phyloP scores from a whole-genome alignment of 345 rosid species.

The Citrus sp. region DNA sequence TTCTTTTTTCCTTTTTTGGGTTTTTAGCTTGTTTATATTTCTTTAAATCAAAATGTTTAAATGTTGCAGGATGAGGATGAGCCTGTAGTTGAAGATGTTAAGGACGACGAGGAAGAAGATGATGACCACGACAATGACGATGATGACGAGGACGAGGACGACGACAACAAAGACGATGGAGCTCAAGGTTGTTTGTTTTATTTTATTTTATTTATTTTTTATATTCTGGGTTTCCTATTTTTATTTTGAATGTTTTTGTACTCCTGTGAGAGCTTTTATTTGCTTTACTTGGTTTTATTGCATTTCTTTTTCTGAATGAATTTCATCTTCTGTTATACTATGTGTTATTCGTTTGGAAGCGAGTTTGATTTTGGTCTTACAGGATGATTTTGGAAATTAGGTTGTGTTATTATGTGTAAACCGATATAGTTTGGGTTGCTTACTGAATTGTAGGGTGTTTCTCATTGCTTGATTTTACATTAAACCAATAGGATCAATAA shows the following conservation, averaged over 20 bases:
- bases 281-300: too few relatives aligned
- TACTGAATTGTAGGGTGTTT: background rate
- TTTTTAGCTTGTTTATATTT: background rate
- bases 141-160: background rate
- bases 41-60: background rate
- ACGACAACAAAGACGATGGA: background rate
- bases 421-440: background rate
- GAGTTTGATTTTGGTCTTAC: background rate
- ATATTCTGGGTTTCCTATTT: background rate
- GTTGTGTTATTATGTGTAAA: background rate
- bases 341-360: background rate
- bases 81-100: conserved; percentile 2
- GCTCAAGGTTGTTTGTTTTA: background rate
- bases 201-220: background rate
- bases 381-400: background rate
- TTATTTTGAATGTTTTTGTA: background rate
- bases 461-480: background rate
- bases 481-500: background rate
- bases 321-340: background rate
- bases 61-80: background rate
- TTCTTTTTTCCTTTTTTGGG: background rate
- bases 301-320: too few relatives aligned
- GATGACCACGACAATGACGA: background rate
- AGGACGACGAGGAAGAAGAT: background rate
- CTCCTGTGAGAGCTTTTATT: background rate